phyloP scores from a whole-genome alignment of 768 basidiomycete species.

The Russula brevipes region DNA sequence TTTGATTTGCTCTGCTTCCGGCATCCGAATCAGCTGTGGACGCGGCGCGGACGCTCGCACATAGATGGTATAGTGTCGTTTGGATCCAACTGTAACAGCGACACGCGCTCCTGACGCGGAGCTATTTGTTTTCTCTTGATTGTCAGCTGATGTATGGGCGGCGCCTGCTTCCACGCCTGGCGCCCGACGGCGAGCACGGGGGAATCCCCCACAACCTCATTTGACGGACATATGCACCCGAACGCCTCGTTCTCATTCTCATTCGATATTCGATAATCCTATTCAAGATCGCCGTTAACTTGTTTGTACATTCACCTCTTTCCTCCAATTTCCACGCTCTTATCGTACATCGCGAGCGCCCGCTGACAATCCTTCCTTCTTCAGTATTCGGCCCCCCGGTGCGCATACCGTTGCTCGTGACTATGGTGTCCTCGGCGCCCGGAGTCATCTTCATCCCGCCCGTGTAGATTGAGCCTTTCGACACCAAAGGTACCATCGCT shows the following conservation, averaged over 20 bases:
- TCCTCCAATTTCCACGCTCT: neutral
- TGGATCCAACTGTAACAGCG: neutral
- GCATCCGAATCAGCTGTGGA: neutral
- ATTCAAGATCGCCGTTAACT: too few species aligned
- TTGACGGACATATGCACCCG: neutral
- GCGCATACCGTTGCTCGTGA: too few species aligned
- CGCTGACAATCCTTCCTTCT: too few species aligned
- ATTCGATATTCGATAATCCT: neutral
- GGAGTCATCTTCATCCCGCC: neutral
- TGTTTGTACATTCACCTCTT: neutral
- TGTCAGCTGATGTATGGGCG: conserved; percentile 37
- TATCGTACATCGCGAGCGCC: neutral
- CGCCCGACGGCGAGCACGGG: too few species aligned
- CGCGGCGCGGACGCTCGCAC: neutral
- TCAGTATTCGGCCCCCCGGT: neutral
- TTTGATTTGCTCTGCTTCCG: neutral
- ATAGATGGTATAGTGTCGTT: neutral
- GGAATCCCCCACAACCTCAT: neutral
- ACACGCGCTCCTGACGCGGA: conserved; percentile 9
- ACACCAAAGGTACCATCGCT: conserved; percentile 22
- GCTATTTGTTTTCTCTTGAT: conserved; percentile 22
- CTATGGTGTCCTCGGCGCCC: too few species aligned
- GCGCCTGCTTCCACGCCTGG: neutral
- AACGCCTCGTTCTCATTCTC: neutral
- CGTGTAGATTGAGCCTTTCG: neutral